A percentile compares a stretch with the other conserved stretches of the same genome.
Evolutionary conservation across 306 rosid species (phyloP).

Genomic region (Albizia julibrissin): DNA sequence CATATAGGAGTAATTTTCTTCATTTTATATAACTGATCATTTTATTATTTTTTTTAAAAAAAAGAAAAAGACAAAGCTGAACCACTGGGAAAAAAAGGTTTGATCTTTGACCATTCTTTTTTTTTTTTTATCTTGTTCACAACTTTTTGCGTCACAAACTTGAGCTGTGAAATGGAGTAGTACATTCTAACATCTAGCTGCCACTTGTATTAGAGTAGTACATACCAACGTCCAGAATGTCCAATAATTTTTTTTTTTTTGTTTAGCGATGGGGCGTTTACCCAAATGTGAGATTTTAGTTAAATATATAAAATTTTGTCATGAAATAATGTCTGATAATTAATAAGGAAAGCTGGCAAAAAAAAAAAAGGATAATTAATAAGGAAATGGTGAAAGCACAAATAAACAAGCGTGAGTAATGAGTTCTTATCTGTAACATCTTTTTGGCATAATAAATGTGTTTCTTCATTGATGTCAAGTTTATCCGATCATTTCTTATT

Average conservation of each 20-base stretch:
- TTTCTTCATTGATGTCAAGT: background rate
- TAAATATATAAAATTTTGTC: background rate
- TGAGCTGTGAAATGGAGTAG: background rate
- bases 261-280: background rate
- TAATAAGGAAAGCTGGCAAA: background rate
- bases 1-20: too few species aligned
- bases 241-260: background rate
- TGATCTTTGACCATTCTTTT: background rate
- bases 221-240: background rate
- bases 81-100: background rate
- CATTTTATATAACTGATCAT: too few species aligned
- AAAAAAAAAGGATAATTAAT: background rate
- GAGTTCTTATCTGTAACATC: background rate
- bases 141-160: conserved; percentile 14
- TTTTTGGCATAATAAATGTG: background rate
- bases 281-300: conserved; percentile 34
- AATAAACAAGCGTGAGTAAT: background rate
- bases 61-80: too few species aligned
- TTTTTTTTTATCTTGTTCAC: background rate
- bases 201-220: too few species aligned
- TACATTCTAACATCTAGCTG: background rate
- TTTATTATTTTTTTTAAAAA: too few species aligned
- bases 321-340: conserved; percentile 21
- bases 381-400: background rate
- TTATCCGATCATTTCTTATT: background rate